Percentiles rank a stretch among this genome's conserved stretches.
These are phyloP conservation scores for Purshia tridentata DNA, from an alignment of 306 rosid species.

Conservation along the genomic window DNA sequence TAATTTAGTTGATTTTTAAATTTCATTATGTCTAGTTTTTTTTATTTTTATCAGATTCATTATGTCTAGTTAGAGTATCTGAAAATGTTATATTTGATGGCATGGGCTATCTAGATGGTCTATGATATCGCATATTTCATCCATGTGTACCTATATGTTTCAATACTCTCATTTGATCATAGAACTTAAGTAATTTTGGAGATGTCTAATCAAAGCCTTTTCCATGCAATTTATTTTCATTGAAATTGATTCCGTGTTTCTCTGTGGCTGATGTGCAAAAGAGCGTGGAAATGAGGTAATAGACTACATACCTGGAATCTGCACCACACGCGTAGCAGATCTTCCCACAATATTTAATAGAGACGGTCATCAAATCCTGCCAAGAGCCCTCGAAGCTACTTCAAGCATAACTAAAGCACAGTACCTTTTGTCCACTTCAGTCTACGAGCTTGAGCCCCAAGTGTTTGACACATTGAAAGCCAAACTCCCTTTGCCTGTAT, in stretches of 20 bases:
- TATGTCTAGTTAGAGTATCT: too few species aligned
- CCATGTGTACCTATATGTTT: too few species aligned
- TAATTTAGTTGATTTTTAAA: too few species aligned
- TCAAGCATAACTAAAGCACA: conserved; percentile 29
- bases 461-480: conserved; percentile 33
- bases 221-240: too few species aligned
- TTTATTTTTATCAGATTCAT: too few species aligned
- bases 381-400: conserved; percentile 12
- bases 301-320: conserved; percentile 51
- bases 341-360: conserved; percentile 25
- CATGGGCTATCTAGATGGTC: too few species aligned
- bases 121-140: too few species aligned
- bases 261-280: neutral
- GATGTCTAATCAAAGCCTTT: too few species aligned
- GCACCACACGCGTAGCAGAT: conserved; percentile 36
- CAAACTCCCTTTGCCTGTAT: conserved; percentile 25
- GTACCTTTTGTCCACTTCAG: conserved; percentile 34
- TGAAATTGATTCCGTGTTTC: neutral
- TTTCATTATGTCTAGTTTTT: too few species aligned
- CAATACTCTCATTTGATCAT: too few species aligned
- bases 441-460: conserved; percentile 42
- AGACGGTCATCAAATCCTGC: neutral
- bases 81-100: too few species aligned
- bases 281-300: conserved; percentile 36
- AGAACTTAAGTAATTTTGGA: too few species aligned